Evolutionary conservation across 192 early-diverging fungal species (phyloP), one percentile per base, ranked within the genome.

Genomic region (Mortierella alpina): DNA sequence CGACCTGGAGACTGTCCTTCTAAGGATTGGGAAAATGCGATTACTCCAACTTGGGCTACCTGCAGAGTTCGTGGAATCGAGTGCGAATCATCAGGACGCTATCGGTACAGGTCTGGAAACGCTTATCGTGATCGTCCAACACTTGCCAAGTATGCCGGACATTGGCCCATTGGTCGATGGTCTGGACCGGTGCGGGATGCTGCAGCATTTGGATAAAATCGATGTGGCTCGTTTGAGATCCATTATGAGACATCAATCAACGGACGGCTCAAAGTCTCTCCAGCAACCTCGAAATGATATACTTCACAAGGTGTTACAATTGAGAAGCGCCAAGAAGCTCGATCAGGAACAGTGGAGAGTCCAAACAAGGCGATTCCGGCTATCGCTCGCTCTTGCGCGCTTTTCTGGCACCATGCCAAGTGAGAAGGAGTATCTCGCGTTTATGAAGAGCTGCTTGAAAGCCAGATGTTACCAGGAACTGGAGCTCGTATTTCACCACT

Each of bases 401-500:
- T 59, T 56, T 14, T 63, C 66, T 14, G 77, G 77, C 2, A 22
- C 42, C 9, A 56, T 57, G 4, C 77, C 63, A 42, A 31, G 39
- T 12, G 65, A 68, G 47, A 7, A n/a, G 14, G 77, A 80, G 0
- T 80, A 80, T 45, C 6, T 54, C 1, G 12, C 8, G 2, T 80
- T 80, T 40, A 80, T 80, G 77, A 31, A 42, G 54, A 31, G 44
- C n/a, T 80, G 77, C 12, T 47, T 53, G 11, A 58, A 52, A 50
- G 63, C 58, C 9, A 45, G 40, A 12, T 63, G 63, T 13, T 54
- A 63, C 9, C 63, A 59, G 13, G 77, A 80, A 45, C 39, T 72
- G 18, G 77, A 80, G 47, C n/a, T 80, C 59, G 59, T 65, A 5
- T 62, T 80, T 63, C 56, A 63, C 14, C 77, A 80, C 48, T 80